A percentile compares a stretch with the other conserved stretches of the same genome.
phyloP scores from a whole-genome alignment of 768 basidiomycete species.

The Tephrocybe sp. region DNA sequence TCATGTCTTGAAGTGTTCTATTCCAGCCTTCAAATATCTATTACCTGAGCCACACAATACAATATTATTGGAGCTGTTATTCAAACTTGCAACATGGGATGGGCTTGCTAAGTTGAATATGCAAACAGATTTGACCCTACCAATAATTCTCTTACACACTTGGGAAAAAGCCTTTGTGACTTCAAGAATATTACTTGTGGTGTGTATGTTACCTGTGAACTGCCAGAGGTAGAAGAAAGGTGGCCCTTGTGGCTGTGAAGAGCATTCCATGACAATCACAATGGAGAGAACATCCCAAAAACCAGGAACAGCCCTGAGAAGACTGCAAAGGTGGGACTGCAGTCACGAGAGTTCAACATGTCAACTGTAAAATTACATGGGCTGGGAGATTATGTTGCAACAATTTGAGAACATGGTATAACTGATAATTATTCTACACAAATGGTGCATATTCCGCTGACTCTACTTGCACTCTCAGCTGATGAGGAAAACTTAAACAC shows the following conservation, averaged over 20 bases:
- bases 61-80: no score
- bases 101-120: constrained; percentile 23
- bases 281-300: no score
- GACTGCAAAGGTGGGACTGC: neutral
- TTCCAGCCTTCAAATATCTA: no score
- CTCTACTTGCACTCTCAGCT: neutral
- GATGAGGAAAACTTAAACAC: constrained; percentile 40
- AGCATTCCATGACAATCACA: no score
- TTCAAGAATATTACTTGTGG: constrained; percentile 10
- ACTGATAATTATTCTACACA: constrained; percentile 38
- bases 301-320: neutral
- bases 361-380: no score
- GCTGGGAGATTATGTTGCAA: constrained; percentile 29
- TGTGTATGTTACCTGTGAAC: constrained; percentile 4
- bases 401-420: constrained; percentile 27
- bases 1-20: no score
- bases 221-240: constrained; percentile 1
- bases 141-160: constrained; percentile 2
- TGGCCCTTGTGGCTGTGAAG: neutral
- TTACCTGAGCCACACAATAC: no score
- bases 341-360: constrained; percentile 22
- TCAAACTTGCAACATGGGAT: constrained; percentile 31
- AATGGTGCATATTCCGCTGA: constrained; percentile 25
- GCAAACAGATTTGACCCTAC: constrained; percentile 16
- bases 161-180: constrained; percentile 9